Conservation (phyloP, 257 asterid genomes). For the Thymus quinquecostatus region DNA sequence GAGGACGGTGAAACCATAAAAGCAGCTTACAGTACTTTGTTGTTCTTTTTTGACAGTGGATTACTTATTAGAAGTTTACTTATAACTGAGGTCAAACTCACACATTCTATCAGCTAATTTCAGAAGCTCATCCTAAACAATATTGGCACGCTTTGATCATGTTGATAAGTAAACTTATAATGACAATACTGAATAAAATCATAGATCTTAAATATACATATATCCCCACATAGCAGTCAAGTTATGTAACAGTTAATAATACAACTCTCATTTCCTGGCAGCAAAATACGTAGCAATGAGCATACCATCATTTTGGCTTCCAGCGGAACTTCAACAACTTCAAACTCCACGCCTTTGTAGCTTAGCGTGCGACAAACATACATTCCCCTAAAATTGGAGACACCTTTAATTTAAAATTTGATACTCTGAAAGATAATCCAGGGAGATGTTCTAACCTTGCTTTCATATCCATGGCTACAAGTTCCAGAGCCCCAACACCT, state of each 20-base stretch:
- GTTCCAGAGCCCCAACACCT: conserved; percentile 99
- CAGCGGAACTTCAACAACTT: conserved; percentile 89
- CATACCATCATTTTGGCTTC: conserved; percentile 83
- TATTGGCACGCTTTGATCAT: conserved; percentile 8
- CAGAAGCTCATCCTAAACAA: conserved; percentile 15
- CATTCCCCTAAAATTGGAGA: conserved; percentile 80
- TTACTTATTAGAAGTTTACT: not conserved
- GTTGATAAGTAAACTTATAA: conserved; percentile 19
- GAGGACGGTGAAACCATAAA: conserved; percentile 10
- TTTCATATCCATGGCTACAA: conserved; percentile 99
- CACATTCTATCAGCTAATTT: conserved; percentile 10
- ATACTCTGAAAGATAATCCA: conserved; percentile 20
- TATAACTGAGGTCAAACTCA: conserved; percentile 26
- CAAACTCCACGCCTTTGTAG: conserved; percentile 95
- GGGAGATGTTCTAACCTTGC: conserved; percentile 64
- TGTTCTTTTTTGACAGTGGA: conserved; percentile 9
- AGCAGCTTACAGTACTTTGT: conserved; percentile 5
- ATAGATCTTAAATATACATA: not conserved
- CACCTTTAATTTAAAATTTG: conserved; percentile 30
- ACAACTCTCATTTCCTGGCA: conserved; percentile 29
- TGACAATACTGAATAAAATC: not conserved
- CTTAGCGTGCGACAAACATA: conserved; percentile 98
- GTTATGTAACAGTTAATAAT: not conserved
- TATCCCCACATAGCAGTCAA: not conserved
- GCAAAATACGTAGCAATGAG: conserved; percentile 20